These are phyloP conservation scores for Xylaria sp. DNA, from an alignment of 2,329 filamentous ascomycete genomes.

Conservation along the genomic window DNA sequence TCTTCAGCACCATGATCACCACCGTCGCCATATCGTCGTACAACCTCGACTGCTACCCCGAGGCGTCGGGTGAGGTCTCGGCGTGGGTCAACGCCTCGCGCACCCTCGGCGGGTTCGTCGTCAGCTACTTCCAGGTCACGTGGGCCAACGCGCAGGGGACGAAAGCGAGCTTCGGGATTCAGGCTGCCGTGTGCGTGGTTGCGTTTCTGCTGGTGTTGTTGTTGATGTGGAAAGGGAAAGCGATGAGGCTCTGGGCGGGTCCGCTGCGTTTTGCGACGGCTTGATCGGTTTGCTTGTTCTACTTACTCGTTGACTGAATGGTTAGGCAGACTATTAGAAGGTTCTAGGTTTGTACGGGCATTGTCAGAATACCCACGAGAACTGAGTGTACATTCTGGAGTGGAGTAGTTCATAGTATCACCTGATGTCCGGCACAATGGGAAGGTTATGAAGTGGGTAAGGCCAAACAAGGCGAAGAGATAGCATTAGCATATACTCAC, in stretches of 20 bases:
- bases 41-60: constrained; percentile 65
- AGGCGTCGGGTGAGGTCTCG: constrained; percentile 64
- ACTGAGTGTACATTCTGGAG: neutral
- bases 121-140: constrained; percentile 63
- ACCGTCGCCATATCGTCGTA: constrained; percentile 65
- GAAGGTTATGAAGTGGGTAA: neutral
- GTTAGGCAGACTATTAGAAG: neutral
- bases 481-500: neutral
- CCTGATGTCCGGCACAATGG: neutral
- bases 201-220: constrained; percentile 53
- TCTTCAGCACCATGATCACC: constrained; percentile 66
- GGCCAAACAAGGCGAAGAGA: neutral
- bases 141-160: constrained; percentile 60
- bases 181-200: constrained; percentile 55
- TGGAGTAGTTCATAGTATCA: neutral
- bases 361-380: neutral
- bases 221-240: constrained; percentile 54
- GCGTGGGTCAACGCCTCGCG: constrained; percentile 63
- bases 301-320: neutral
- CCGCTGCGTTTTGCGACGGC: constrained; percentile 50
- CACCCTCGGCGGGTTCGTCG: constrained; percentile 62
- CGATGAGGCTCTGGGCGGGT: constrained; percentile 51
- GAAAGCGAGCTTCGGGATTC: constrained; percentile 58
- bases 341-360: neutral
- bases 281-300: constrained; percentile 17